A percentile compares a stretch with the other conserved stretches of the same genome.
Evolutionary conservation across 345 rosid species (phyloP).

Genomic region (Linum trigynum): DNA sequence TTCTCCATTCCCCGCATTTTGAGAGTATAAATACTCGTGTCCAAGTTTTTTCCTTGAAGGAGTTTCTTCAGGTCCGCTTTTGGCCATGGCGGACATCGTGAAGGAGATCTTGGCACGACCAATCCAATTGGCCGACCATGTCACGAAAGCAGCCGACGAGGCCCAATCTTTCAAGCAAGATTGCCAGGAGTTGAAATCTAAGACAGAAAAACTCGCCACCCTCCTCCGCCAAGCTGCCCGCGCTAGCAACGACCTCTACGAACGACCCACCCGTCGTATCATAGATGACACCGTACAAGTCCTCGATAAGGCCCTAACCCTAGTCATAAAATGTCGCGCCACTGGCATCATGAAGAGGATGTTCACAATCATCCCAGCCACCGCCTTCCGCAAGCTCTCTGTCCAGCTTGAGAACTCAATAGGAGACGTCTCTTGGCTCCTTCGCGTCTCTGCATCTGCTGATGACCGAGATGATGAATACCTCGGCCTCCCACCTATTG

Average conservation of each 20-base stretch:
- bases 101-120: slow-evolving; percentile 8
- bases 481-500: slow-evolving; percentile 21
- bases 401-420: slow-evolving; percentile 4
- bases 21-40: neutral
- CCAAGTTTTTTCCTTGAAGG: neutral
- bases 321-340: slow-evolving; percentile 2
- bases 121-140: slow-evolving; percentile 5
- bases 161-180: slow-evolving; percentile 9
- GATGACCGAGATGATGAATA: slow-evolving; percentile 2
- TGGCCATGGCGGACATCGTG: slow-evolving; percentile 6
- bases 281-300: slow-evolving; percentile 2
- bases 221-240: slow-evolving; percentile 1
- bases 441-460: slow-evolving; percentile 2
- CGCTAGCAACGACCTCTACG: slow-evolving; percentile 7
- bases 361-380: slow-evolving; percentile 6
- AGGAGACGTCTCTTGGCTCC: slow-evolving; percentile 3
- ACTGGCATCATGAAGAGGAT: neutral
- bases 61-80: neutral
- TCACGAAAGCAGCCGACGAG: slow-evolving; percentile 9
- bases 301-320: slow-evolving; percentile 6
- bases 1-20: neutral
- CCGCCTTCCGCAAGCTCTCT: slow-evolving; percentile 2
- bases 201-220: slow-evolving; percentile 1
- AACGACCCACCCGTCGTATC: slow-evolving; percentile 5
- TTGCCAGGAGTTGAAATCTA: slow-evolving; percentile 5